Base-by-base conservation (phyloP, 805 yeast species). In the Wickerhamomyces strasburgensis region DNA sequence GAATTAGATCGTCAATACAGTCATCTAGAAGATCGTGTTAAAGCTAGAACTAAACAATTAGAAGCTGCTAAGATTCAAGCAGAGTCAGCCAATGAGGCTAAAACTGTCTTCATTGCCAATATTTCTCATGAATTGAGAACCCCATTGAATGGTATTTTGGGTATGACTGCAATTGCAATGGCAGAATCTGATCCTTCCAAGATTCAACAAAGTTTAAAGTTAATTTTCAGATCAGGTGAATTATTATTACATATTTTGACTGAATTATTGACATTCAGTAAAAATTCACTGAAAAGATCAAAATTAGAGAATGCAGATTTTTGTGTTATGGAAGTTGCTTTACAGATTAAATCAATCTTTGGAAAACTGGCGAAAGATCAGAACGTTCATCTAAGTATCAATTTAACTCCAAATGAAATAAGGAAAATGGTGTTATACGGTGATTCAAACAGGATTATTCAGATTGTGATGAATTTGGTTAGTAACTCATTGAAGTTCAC, bases 81-180 rank as follows among this genome's bases (percentile, higher is more conserved):
- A 0, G 97, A 90, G 61, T 78, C 83, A 19, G 98, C 98, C 1
- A 90, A 90, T 58, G 97, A 93, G 49, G 96, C 98, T 3, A 93
- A 93, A 55, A 89, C 98, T 6, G 88, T 86, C 6, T 87, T 87
- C 56, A 81, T 87, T 51, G 96, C 96, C 2, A 85, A 89, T 48
- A 88, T 87, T 14, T 85, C 96, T 0, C 96, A 87, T 58, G 98
- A 93, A 64, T 68, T 93, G 54, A 75, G 98, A 49, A 93, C 98
- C 0, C 98, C 98, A 2, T 67, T 93, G 44, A 93, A 93, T 58
- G 98, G 98, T 56, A 93, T 93, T 29, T 65, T 93, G 37, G 98
- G 98, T 45, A 85, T 90, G 89, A 85, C 97, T 0, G 84, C 95
- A 3, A 83, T 90, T 39, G 89, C 96, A 5, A 78, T 88, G 84